phyloP scores from a whole-genome alignment of 2,329 filamentous ascomycete species.

The Penicillium sp. region DNA sequence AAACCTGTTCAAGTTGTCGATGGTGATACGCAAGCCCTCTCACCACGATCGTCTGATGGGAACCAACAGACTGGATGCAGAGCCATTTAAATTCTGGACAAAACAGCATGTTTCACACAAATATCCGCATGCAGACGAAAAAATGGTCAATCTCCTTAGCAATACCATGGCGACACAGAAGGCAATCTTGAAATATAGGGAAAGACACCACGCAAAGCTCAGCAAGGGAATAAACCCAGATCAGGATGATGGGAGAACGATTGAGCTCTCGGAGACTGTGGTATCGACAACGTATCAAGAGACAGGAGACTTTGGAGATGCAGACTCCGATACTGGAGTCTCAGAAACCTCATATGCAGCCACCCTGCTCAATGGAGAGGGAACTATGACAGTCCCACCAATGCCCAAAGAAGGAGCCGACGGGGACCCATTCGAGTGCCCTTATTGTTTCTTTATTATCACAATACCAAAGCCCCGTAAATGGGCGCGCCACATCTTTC shows the following conservation, averaged over 20 bases:
- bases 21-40: slow-evolving; percentile 43
- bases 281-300: neutral
- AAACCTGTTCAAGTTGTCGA: slow-evolving; percentile 41
- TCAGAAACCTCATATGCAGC: slow-evolving; percentile 6
- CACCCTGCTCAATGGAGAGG: neutral
- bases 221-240: slow-evolving; percentile 25
- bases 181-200: slow-evolving; percentile 44
- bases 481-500: slow-evolving; percentile 47
- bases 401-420: slow-evolving; percentile 25
- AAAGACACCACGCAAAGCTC: slow-evolving; percentile 41
- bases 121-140: slow-evolving; percentile 25
- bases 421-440: slow-evolving; percentile 43
- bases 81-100: slow-evolving; percentile 13
- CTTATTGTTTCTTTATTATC: slow-evolving; percentile 46
- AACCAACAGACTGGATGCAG: neutral
- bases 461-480: slow-evolving; percentile 24
- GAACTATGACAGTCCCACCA: slow-evolving; percentile 20
- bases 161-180: slow-evolving; percentile 39
- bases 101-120: slow-evolving; percentile 33
- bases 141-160: slow-evolving; percentile 33
- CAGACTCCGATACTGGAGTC: neutral
- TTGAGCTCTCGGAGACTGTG: neutral
- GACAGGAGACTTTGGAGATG: neutral
- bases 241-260: neutral
- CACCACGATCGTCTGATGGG: slow-evolving; percentile 36